A percentile compares a stretch with the other conserved stretches of the same genome.
Conservation (phyloP, 306 rosid species). For the Quercus aquifolioides region DNA sequence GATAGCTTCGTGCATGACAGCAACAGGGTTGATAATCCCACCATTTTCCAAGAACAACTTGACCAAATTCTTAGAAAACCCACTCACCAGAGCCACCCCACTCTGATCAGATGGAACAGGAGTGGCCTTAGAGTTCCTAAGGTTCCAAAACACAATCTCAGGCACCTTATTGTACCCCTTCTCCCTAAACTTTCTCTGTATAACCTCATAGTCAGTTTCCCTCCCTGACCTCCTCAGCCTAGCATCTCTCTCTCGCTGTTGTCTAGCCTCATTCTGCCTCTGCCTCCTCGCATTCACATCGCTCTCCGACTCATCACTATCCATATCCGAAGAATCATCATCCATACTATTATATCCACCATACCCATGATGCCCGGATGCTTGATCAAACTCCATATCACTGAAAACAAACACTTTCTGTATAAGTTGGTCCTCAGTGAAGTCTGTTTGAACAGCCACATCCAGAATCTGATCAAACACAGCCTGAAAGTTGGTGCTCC, state of each 20-base stretch:
- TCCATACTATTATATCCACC: background rate
- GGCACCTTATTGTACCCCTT: slow-evolving; percentile 59
- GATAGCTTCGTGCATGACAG: no score
- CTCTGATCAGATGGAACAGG: slow-evolving; percentile 42
- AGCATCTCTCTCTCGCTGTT: no score
- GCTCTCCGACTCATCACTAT: no score
- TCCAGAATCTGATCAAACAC: slow-evolving; percentile 57
- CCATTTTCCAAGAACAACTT: no score
- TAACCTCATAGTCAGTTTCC: slow-evolving; percentile 70
- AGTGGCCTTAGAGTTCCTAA: slow-evolving; percentile 50
- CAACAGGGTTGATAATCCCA: no score
- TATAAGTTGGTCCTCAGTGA: slow-evolving; percentile 52
- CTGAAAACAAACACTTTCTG: slow-evolving; percentile 41
- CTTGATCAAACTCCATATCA: slow-evolving; percentile 53
- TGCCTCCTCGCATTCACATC: no score
- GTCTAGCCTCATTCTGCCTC: no score
- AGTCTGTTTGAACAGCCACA: slow-evolving; percentile 51
- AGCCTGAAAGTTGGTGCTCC: slow-evolving; percentile 51
- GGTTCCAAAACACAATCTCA: slow-evolving; percentile 68
- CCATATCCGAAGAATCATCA: no score
- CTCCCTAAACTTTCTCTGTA: slow-evolving; percentile 42
- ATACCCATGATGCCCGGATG: slow-evolving; percentile 9
- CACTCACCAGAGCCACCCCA: slow-evolving; percentile 75
- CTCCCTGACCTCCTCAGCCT: background rate
- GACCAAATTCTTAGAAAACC: slow-evolving; percentile 68